Percentiles rank a stretch among this genome's conserved stretches.
Evolutionary conservation across 2,329 filamentous ascomycete genomes (phyloP).

Genomic region (Alternaria arborescens): DNA sequence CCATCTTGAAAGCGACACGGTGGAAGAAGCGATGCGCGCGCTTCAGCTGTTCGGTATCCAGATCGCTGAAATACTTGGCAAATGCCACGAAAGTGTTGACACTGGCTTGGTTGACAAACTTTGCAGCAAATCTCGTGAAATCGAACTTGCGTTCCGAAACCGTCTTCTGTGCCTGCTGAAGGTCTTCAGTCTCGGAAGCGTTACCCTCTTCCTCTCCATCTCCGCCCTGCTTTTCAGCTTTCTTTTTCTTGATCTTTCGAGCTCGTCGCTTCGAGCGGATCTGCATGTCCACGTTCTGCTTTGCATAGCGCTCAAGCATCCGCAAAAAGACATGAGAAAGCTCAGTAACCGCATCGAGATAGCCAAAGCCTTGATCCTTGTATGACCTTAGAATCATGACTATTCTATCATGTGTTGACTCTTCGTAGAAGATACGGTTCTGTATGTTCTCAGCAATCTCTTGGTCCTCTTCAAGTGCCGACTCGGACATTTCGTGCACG

Average conservation of each 20-base stretch:
- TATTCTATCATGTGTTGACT: slow-evolving; percentile 88
- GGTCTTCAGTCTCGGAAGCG: slow-evolving; percentile 69
- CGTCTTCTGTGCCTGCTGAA: slow-evolving; percentile 72
- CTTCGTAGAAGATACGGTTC: slow-evolving; percentile 97
- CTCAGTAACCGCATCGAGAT: slow-evolving; percentile 90
- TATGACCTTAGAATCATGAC: slow-evolving; percentile 83
- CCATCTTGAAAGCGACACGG: slow-evolving; percentile 91
- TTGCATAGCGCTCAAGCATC: slow-evolving; percentile 91
- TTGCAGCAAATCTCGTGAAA: slow-evolving; percentile 81
- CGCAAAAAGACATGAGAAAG: slow-evolving; percentile 90
- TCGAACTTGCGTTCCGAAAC: slow-evolving; percentile 91
- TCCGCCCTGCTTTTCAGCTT: slow-evolving; percentile 56
- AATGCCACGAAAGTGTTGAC: slow-evolving; percentile 90
- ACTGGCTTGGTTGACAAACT: slow-evolving; percentile 83
- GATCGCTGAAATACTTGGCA: slow-evolving; percentile 79
- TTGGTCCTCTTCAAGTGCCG: slow-evolving; percentile 87
- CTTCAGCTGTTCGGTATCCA: slow-evolving; percentile 83
- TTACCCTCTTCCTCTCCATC: slow-evolving; percentile 66
- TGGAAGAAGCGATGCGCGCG: slow-evolving; percentile 94
- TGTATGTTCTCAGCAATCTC: slow-evolving; percentile 98
- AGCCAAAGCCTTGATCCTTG: slow-evolving; percentile 92
- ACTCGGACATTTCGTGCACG: slow-evolving; percentile 89
- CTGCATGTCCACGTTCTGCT: slow-evolving; percentile 93
- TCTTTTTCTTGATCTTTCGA: slow-evolving; percentile 74
- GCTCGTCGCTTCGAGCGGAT: slow-evolving; percentile 81